Evolutionary conservation across 345 rosid species (phyloP).

Genomic region (Firmiana major): DNA sequence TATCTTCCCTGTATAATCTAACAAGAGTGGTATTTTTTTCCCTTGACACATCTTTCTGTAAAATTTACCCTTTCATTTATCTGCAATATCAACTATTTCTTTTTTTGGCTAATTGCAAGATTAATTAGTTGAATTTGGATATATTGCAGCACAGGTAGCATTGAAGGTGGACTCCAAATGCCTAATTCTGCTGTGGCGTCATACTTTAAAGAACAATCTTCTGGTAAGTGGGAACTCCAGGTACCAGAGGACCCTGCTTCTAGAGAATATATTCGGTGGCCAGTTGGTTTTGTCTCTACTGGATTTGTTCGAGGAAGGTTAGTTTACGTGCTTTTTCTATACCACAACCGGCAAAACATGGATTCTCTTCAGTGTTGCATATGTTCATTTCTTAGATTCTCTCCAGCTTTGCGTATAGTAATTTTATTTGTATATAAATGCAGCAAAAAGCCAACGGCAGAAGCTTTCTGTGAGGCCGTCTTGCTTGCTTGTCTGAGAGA

Average conservation of each 20-base stretch:
- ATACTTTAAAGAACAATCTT: conserved; percentile 54
- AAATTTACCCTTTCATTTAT: not conserved
- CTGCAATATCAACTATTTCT: not conserved
- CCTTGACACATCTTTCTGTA: not conserved
- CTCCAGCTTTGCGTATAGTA: not conserved
- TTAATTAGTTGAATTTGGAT: not conserved
- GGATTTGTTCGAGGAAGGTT: conserved; percentile 87
- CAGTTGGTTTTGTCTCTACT: conserved; percentile 79
- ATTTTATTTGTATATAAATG: conserved; percentile 9
- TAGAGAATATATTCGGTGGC: conserved; percentile 51
- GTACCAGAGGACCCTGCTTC: conserved; percentile 43
- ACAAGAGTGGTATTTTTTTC: conserved; percentile 1
- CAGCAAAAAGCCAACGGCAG: conserved; percentile 71
- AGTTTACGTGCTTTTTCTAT: conserved; percentile 12
- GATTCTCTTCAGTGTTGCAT: not conserved
- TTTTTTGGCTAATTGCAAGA: not conserved
- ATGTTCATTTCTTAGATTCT: not conserved
- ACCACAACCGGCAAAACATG: not conserved
- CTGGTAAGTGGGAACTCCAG: conserved; percentile 68
- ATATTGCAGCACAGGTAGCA: conserved; percentile 40
- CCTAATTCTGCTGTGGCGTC: conserved; percentile 52
- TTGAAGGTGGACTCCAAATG: conserved; percentile 42
- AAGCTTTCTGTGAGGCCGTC: conserved; percentile 62
- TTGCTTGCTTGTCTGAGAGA: conserved; percentile 58
- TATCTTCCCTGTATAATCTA: not conserved